phyloP scores from a whole-genome alignment of 805 yeast species.

The Starmerella gropengiesseri region DNA sequence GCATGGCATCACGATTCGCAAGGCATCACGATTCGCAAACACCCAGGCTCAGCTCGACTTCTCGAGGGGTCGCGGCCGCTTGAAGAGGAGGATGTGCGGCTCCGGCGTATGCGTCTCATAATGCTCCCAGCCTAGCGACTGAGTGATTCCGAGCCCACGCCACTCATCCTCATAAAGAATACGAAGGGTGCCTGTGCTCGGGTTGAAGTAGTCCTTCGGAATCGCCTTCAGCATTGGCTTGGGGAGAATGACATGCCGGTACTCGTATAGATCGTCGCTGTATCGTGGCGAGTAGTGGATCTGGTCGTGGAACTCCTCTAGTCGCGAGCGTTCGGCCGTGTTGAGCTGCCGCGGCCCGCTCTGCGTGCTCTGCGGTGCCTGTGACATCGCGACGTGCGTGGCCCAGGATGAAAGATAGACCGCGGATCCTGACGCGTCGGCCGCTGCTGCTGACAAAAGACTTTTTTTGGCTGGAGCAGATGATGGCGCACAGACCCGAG shows the following conservation, averaged over 20 bases:
- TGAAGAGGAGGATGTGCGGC: conserved; percentile 87
- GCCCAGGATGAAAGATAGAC: not conserved
- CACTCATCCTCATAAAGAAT: conserved; percentile 91
- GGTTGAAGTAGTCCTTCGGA: conserved; percentile 86
- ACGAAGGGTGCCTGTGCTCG: conserved; percentile 87
- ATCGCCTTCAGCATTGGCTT: conserved; percentile 88
- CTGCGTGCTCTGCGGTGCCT: conserved; percentile 8
- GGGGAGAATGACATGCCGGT: conserved; percentile 94
- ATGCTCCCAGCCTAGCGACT: conserved; percentile 94
- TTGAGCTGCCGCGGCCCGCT: conserved; percentile 51
- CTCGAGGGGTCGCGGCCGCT: conserved; percentile 28
- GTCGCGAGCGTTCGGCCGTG: conserved; percentile 72
- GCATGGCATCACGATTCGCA: too few species aligned
- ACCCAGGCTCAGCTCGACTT: not conserved
- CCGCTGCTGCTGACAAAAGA: not conserved
- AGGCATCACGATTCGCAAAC: too few species aligned
- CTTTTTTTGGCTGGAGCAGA: not conserved
- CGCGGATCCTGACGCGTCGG: not conserved
- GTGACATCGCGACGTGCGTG: conserved; percentile 12
- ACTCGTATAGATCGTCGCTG: conserved; percentile 84
- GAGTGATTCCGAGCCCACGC: conserved; percentile 97
- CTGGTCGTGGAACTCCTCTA: conserved; percentile 82
- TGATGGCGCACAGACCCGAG: not conserved
- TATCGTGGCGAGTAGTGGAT: conserved; percentile 87
- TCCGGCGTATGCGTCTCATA: conserved; percentile 98